These are phyloP conservation scores for Quercus parvula DNA, from an alignment of 306 rosid species.

Conservation along the genomic window DNA sequence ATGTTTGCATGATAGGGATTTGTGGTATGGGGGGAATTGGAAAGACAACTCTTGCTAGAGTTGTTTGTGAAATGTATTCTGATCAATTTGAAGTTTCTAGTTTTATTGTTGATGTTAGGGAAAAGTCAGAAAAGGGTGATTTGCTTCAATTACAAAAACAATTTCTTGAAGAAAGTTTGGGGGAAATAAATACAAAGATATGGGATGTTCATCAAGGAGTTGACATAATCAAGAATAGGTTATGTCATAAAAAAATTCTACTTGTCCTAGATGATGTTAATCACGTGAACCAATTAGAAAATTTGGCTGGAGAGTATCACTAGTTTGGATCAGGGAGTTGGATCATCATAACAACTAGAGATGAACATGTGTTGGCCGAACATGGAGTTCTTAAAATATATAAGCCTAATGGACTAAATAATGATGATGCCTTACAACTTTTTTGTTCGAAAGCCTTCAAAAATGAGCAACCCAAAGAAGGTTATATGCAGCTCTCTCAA, in stretches of 20 bases:
- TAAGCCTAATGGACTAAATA: not conserved
- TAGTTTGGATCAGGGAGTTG: not conserved
- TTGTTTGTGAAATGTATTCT: too few relatives aligned
- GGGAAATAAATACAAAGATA: too few relatives aligned
- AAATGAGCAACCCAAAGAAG: not conserved
- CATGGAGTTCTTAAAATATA: not conserved
- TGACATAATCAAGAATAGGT: not conserved
- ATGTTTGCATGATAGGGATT: too few relatives aligned
- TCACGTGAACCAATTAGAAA: not conserved
- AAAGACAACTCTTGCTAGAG: too few relatives aligned
- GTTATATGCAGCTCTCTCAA: not conserved
- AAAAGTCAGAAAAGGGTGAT: too few relatives aligned
- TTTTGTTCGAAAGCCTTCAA: not conserved
- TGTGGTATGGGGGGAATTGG: too few relatives aligned
- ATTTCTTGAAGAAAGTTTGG: too few relatives aligned
- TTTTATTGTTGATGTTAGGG: too few relatives aligned
- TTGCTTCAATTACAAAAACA: too few relatives aligned
- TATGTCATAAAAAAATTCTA: not conserved
- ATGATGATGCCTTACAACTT: not conserved
- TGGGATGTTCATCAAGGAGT: too few relatives aligned
- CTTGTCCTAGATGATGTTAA: not conserved
- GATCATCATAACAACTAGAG: conserved; percentile 1
- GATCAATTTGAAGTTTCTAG: too few relatives aligned
- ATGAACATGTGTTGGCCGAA: not conserved
- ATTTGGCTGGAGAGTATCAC: not conserved